Base-by-base conservation (phyloP, 768 basidiomycete genomes). In the Tephrocybe sp. region DNA sequence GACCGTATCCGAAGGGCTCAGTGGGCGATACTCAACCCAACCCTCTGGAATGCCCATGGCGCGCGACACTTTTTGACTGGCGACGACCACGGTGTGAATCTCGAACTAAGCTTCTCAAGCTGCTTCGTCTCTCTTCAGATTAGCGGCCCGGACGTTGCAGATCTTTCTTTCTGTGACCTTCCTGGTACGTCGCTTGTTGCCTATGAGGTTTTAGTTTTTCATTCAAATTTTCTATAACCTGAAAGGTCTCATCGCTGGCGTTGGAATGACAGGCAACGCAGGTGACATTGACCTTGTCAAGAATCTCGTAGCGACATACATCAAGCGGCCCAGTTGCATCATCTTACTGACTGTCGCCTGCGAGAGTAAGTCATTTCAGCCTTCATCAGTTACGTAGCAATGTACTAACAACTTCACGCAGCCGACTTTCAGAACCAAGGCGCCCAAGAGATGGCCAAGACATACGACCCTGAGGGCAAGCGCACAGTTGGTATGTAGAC, bases 371-470 rank as follows among this genome's bases (percentile, higher is more conserved):
- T 55, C 15, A 9, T 27, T n/a, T 32, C 21, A 34, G 24, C 51
- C n/a, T 5, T 24, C 36, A 24, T 9, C 26, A 16, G 16, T 26
- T 34, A 37, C 12, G 15, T 26, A 26, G 11, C 31, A n/a, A 44
- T 44, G 18, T 40, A 12, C 16, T 38, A 11, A 49, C 35, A 38
- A 9, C 46, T 15, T 22, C 9, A 25, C 36, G n/a, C 38, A 91
- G 89, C 87, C 44, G 87, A 92, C 53, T 87, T 87, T 16, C 86
- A 90, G 56, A 92, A 88, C 35, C 88, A 91, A 61, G 84, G 83
- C 0, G 88, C 88, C 0, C 82, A 85, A 50, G 69, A 76, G n/a
- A 67, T 91, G 0, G 80, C 86, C 0, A 84, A 82, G 57, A 42
- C 67, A 12, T 67, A 76, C 40, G 87, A 90, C 52, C 79, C 82